Base-by-base conservation (phyloP, 768 basidiomycete genomes). In the Suillus lakei region DNA sequence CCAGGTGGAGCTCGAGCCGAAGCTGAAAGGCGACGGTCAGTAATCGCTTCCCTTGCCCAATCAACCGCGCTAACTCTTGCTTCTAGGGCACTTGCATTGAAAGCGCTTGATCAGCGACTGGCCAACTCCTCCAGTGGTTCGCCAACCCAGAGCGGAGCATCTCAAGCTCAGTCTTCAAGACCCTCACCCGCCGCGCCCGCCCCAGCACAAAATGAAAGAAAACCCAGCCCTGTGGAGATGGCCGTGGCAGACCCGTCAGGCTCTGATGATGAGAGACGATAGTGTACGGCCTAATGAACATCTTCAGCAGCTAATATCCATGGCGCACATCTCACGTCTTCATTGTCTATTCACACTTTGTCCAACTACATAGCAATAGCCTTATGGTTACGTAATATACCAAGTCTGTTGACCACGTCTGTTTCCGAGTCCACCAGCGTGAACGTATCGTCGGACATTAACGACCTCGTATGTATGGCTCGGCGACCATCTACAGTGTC, bases 1-100 rank as follows among this genome's bases (percentile, higher is more conserved):
- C 95, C 96, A 41, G 96, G 94, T 16, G 92, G 90, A 73, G 90
- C 95, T 23, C 86, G 98, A 39, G 98, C 98, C 26, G 98, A 99
- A 79, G 98, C 98, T 23, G 98, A 99, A 81, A 84, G 98, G 66
- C 83, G 97, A 81, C 86, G 97, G 96, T 96, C 67, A 64, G 87
- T 76, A 18, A 62, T 48, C 32, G 10, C 18, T 39, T 46, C 18
- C 43, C 23, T 30, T 41, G 6, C 7, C 43, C 21, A 18, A 54
- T n/a, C 23, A 28, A 8, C 15, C 23, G 7, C 26, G 64, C 64
- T 72, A 30, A 68, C 62, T 63, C n/a, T 60, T 28, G 6, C 62
- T 62, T 66, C 30, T 72, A 98, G 97, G 70, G 95, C 96, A 1
- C 88, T 99, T 83, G 98, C 98, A 36, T 81, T 99, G 72, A 98